These are phyloP conservation scores for Kwoniella europaea DNA, from an alignment of 768 basidiomycete genomes.

Conservation along the genomic window DNA sequence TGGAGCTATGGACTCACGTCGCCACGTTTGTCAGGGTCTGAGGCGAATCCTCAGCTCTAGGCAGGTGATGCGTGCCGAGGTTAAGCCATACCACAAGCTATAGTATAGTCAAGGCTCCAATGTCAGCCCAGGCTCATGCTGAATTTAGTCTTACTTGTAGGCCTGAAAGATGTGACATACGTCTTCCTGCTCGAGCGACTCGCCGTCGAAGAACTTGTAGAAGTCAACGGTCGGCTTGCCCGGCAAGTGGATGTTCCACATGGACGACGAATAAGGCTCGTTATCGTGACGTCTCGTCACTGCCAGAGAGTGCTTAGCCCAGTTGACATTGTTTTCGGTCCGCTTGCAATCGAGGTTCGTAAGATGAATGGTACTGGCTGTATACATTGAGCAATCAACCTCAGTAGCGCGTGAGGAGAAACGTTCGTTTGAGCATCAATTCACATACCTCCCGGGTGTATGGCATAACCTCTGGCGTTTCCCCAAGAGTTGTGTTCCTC, in stretches of 20 bases:
- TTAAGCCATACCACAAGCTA: slow-evolving; percentile 69
- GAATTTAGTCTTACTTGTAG: too few relatives aligned
- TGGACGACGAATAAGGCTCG: slow-evolving; percentile 66
- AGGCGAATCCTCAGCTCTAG: slow-evolving; percentile 63
- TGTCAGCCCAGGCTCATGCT: neutral
- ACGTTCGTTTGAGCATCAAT: neutral
- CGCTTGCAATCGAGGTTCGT: slow-evolving; percentile 65
- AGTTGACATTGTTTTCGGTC: slow-evolving; percentile 68
- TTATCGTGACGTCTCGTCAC: slow-evolving; percentile 68
- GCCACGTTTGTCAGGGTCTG: slow-evolving; percentile 38
- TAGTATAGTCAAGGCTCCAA: neutral
- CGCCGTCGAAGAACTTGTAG: slow-evolving; percentile 65
- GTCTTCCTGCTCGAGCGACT: slow-evolving; percentile 70
- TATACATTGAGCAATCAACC: neutral
- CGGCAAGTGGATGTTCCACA: slow-evolving; percentile 71
- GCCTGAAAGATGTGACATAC: neutral
- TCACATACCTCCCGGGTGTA: slow-evolving; percentile 63
- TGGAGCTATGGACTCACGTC: slow-evolving; percentile 7
- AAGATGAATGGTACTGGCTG: slow-evolving; percentile 62
- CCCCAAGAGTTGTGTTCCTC: slow-evolving; percentile 67
- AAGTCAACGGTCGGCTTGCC: slow-evolving; percentile 56
- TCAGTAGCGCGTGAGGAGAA: neutral
- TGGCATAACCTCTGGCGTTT: slow-evolving; percentile 66
- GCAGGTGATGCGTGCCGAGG: slow-evolving; percentile 71
- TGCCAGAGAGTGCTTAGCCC: slow-evolving; percentile 70